These are phyloP conservation scores for Melaleuca alternifolia DNA, from an alignment of 345 rosid genomes.

Conservation along the genomic window DNA sequence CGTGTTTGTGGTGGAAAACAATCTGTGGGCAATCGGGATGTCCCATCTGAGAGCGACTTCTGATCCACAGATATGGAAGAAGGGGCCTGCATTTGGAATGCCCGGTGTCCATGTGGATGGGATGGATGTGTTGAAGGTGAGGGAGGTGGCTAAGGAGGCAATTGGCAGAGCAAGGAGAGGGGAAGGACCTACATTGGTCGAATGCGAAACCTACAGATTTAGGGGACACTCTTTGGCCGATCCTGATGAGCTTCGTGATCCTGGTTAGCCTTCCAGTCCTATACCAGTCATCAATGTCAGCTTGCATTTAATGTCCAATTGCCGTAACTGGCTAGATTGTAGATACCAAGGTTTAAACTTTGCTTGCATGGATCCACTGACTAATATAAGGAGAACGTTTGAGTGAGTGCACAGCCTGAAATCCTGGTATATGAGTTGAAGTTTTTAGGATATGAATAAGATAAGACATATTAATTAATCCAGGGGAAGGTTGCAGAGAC, in stretches of 20 bases:
- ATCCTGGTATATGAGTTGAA: neutral
- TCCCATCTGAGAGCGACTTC: slow-evolving; percentile 53
- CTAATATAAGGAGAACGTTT: neutral
- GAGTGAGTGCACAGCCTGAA: neutral
- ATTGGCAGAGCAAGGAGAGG: slow-evolving; percentile 48
- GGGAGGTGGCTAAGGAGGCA: slow-evolving; percentile 48
- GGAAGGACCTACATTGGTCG: slow-evolving; percentile 54
- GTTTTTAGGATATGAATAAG: neutral
- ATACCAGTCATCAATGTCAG: neutral
- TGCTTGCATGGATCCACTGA: neutral
- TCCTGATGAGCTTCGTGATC: slow-evolving; percentile 64
- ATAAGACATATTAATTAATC: neutral
- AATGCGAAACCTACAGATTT: slow-evolving; percentile 53
- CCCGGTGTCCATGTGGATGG: slow-evolving; percentile 58
- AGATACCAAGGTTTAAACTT: neutral
- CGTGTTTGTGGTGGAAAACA: slow-evolving; percentile 56
- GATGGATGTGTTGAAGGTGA: slow-evolving; percentile 56
- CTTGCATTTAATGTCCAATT: neutral
- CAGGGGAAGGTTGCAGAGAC: neutral
- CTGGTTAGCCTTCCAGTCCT: slow-evolving; percentile 17
- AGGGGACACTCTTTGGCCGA: slow-evolving; percentile 67
- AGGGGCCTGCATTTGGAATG: slow-evolving; percentile 55
- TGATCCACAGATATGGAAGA: slow-evolving; percentile 57
- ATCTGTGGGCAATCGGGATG: slow-evolving; percentile 65
- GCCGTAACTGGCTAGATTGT: neutral